Conservation (phyloP, 208 protist species). For the Jaenimonas drosophilae region DNA sequence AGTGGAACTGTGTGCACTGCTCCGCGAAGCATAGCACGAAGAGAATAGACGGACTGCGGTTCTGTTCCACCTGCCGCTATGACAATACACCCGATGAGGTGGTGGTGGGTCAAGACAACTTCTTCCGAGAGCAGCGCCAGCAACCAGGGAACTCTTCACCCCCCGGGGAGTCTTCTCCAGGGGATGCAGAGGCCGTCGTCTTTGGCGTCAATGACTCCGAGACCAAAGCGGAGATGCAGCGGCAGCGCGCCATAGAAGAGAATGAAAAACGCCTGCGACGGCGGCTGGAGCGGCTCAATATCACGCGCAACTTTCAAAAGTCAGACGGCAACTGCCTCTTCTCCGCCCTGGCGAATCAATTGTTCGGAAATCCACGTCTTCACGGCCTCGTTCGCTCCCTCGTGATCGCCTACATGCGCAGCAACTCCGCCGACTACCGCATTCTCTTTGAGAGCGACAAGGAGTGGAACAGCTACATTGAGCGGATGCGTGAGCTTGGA, state of each 20-base stretch:
- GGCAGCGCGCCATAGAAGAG: constrained; percentile 40
- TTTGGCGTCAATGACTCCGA: constrained; percentile 75
- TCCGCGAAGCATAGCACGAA: constrained; percentile 29
- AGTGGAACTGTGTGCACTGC: constrained; percentile 65
- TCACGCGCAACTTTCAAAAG: constrained; percentile 31
- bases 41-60: constrained; percentile 39
- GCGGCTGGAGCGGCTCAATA: constrained; percentile 26
- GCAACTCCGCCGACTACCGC: constrained; percentile 38
- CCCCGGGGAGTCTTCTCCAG: too few species aligned
- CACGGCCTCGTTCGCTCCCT: constrained; percentile 56
- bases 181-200: constrained; percentile 7
- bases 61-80: constrained; percentile 41
- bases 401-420: constrained; percentile 56
- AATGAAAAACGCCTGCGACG: constrained; percentile 28
- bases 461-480: constrained; percentile 49
- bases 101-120: constrained; percentile 28
- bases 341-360: constrained; percentile 53
- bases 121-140: constrained; percentile 28
- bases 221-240: constrained; percentile 39
- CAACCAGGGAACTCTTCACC: too few species aligned
- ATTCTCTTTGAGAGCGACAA: constrained; percentile 51
- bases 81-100: constrained; percentile 70
- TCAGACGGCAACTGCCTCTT: constrained; percentile 83
- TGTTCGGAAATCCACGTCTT: constrained; percentile 45
- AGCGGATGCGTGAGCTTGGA: constrained; percentile 39